These are phyloP conservation scores for Trametes maxima DNA, from an alignment of 768 basidiomycete species.

Conservation along the genomic window DNA sequence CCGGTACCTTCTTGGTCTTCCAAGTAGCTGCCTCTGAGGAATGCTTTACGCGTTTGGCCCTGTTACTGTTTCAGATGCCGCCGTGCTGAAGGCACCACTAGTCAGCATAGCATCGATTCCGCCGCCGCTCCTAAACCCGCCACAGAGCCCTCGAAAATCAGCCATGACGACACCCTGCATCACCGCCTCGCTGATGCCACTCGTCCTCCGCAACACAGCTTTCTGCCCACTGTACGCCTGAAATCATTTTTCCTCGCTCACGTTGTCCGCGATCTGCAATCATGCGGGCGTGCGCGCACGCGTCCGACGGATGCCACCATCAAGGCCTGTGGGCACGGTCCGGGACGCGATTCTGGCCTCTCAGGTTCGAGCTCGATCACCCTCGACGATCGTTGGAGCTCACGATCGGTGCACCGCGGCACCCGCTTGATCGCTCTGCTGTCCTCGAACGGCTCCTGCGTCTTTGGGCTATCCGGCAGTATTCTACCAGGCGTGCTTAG, in stretches of 20 bases:
- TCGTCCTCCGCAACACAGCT: background rate
- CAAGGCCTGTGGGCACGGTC: background rate
- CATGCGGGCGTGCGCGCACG: background rate
- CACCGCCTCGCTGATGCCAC: background rate
- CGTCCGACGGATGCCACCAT: constrained; percentile 1
- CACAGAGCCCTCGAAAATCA: background rate
- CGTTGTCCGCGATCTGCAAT: constrained; percentile 1
- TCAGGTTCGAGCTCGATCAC: background rate
- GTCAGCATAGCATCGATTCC: too few species aligned
- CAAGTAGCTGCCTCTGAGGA: background rate
- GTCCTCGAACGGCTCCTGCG: background rate
- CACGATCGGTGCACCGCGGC: background rate
- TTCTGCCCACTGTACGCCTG: too few species aligned
- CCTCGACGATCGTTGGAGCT: background rate
- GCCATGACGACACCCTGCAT: background rate
- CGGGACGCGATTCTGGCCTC: background rate
- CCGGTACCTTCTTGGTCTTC: too few species aligned
- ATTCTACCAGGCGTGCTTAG: too few species aligned
- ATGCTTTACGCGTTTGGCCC: too few species aligned
- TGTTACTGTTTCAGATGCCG: background rate
- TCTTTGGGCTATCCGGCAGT: background rate
- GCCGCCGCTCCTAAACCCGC: too few species aligned
- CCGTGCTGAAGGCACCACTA: background rate
- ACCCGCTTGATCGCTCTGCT: background rate
- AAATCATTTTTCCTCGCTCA: too few species aligned